Evolutionary conservation across 108 stramenopile genomes (phyloP).

Genomic region (Skeletonema costatum): DNA sequence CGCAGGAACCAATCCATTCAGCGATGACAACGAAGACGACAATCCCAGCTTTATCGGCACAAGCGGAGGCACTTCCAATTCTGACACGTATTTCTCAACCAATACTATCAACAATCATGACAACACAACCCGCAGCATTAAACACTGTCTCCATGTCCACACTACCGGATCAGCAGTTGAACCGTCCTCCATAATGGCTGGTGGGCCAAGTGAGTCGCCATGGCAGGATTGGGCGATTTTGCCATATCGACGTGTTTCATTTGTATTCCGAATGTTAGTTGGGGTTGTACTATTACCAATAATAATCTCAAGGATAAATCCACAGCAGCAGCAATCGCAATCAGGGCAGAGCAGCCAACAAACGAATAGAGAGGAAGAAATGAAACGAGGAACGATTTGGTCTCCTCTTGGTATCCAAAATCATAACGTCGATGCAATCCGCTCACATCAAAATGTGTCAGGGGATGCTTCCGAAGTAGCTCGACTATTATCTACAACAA

Average conservation of each 20-base stretch:
- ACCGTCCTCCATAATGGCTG: background rate
- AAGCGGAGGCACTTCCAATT: background rate
- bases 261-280: conserved; percentile 69
- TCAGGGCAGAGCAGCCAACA: background rate
- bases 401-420: conserved; percentile 38
- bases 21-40: background rate
- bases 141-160: background rate
- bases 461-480: conserved; percentile 39
- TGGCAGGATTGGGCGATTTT: conserved; percentile 86
- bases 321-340: background rate
- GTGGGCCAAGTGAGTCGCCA: conserved; percentile 46
- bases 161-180: background rate
- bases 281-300: conserved; percentile 32
- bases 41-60: background rate
- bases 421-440: conserved; percentile 36
- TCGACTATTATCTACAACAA: conserved; percentile 64
- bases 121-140: background rate
- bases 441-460: conserved; percentile 31
- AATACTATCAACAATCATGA: background rate
- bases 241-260: conserved; percentile 81
- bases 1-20: background rate
- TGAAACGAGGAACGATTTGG: conserved; percentile 32
- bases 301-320: background rate
- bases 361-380: background rate
- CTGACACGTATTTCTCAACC: background rate